Evolutionary conservation across 2,329 filamentous ascomycete genomes (phyloP).

Genomic region (Cyphellophora attinorum): DNA sequence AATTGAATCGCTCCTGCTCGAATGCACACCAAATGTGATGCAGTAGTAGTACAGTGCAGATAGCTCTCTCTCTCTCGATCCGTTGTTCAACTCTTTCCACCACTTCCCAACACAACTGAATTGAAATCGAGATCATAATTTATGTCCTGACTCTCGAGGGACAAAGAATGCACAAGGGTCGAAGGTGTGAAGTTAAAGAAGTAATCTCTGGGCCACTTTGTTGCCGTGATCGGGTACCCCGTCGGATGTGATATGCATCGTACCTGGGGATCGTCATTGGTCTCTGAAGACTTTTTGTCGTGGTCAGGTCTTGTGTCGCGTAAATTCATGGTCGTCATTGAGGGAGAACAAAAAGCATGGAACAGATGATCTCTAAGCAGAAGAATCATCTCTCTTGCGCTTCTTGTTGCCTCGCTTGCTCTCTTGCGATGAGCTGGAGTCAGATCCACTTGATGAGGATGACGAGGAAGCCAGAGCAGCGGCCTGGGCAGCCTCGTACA

Average conservation of each 20-base stretch:
- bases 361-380: conserved; percentile 12
- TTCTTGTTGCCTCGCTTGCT: conserved; percentile 58
- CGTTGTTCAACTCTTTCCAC: too few species aligned
- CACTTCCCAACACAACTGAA: too few species aligned
- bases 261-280: conserved; percentile 1
- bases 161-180: background rate
- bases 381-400: conserved; percentile 57
- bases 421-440: conserved; percentile 23
- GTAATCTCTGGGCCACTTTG: background rate
- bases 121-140: conserved; percentile 1
- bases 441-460: conserved; percentile 29
- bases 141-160: background rate
- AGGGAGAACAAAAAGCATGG: conserved; percentile 1
- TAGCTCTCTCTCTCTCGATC: too few species aligned
- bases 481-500: conserved; percentile 72
- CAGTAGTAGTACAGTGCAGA: too few species aligned
- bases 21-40: too few species aligned
- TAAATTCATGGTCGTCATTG: conserved; percentile 12
- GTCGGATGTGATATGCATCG: background rate
- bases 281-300: conserved; percentile 3
- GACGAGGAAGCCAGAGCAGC: conserved; percentile 51
- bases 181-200: conserved; percentile 3
- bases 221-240: background rate
- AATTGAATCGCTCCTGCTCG: too few species aligned
- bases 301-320: conserved; percentile 15